A percentile compares a stretch with the other conserved stretches of the same genome.
These are phyloP conservation scores for Plasmodium gonderi DNA, from an alignment of 169 alveolate species.

Conservation along the genomic window DNA sequence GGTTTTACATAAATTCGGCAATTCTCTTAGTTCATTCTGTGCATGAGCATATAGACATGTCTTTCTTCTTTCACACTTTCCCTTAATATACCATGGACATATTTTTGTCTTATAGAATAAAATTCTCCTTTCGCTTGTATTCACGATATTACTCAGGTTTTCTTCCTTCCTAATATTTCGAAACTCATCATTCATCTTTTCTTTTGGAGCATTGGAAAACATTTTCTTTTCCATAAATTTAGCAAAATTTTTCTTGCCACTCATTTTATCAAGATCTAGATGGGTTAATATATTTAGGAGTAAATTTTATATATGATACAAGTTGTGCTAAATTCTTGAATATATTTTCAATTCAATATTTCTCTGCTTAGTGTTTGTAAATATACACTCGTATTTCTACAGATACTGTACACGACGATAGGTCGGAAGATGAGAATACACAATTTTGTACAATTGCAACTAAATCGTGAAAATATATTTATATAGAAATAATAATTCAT, in stretches of 20 bases:
- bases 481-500: neutral
- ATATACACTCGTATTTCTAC: too few relatives aligned
- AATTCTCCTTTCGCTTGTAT: slow-evolving; percentile 56
- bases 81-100: slow-evolving; percentile 81
- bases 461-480: neutral
- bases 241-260: neutral
- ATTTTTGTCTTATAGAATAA: slow-evolving; percentile 79
- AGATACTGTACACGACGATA: too few relatives aligned
- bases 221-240: slow-evolving; percentile 11
- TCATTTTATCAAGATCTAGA: neutral
- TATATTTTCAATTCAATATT: neutral
- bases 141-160: slow-evolving; percentile 39
- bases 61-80: slow-evolving; percentile 77
- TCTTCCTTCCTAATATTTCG: slow-evolving; percentile 24
- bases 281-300: neutral
- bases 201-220: neutral
- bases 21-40: slow-evolving; percentile 76
- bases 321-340: neutral
- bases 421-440: too few relatives aligned
- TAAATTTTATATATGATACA: too few relatives aligned
- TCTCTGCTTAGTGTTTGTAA: neutral
- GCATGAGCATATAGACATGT: slow-evolving; percentile 80
- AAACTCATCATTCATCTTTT: slow-evolving; percentile 27
- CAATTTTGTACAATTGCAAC: neutral
- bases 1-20: slow-evolving; percentile 79